Evolutionary conservation across 768 basidiomycete species (phyloP).

Genomic region (Mycena latifolia): DNA sequence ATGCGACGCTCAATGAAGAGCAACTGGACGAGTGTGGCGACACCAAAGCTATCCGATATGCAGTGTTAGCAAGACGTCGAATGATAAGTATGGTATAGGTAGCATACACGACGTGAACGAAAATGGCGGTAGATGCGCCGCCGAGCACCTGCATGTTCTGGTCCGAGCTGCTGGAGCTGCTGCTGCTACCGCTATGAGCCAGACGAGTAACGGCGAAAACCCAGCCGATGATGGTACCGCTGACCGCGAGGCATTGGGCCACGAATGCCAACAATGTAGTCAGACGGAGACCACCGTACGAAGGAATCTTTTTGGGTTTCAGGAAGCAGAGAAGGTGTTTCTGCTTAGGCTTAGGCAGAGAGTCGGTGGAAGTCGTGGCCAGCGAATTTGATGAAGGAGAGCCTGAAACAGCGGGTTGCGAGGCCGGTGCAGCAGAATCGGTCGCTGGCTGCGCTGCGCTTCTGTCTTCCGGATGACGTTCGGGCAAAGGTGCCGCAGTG

Average conservation of each 20-base stretch:
- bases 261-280: constrained; percentile 57
- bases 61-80: too few relatives aligned
- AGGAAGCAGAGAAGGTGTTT: constrained; percentile 53
- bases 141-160: constrained; percentile 33
- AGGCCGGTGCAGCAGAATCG: constrained; percentile 32
- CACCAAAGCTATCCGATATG: constrained; percentile 51
- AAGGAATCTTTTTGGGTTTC: constrained; percentile 51
- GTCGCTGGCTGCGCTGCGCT: constrained; percentile 36
- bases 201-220: constrained; percentile 50
- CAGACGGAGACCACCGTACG: constrained; percentile 58
- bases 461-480: constrained; percentile 64
- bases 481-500: constrained; percentile 50
- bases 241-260: constrained; percentile 55
- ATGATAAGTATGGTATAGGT: not conserved
- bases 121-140: constrained; percentile 55
- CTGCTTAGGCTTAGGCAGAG: constrained; percentile 46
- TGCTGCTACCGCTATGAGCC: too few relatives aligned
- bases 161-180: not conserved
- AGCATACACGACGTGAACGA: constrained; percentile 66
- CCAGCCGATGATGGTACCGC: constrained; percentile 69
- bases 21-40: constrained; percentile 63
- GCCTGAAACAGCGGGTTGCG: constrained; percentile 34
- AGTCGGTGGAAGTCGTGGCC: constrained; percentile 38
- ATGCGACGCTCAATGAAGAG: constrained; percentile 74
- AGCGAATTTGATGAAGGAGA: constrained; percentile 26